Evolutionary conservation across 2,329 filamentous ascomycete species (phyloP), one percentile per base, ranked within the genome.

Genomic region (Arthrinium puccinioides): DNA sequence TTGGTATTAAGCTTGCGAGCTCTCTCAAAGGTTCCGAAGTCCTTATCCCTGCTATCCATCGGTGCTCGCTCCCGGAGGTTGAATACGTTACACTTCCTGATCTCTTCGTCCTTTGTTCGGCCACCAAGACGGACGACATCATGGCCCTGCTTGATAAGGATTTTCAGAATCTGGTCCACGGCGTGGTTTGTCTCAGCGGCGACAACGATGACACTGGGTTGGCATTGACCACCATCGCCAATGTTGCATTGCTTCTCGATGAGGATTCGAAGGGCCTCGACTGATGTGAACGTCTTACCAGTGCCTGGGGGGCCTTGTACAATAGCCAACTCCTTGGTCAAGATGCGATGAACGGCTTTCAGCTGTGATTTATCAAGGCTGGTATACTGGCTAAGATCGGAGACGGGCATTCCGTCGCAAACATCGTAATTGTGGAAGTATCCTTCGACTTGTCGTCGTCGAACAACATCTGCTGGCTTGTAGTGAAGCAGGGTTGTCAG

Each of bases 171-270:
- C 53, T 95, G 88, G 48, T 96, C 88, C 0, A 95, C 64, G 0
- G 88, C 88, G 57, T 95, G 87, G 41, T 96, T 96, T 0, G 88
- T 96, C 50, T 95, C 87, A 7, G 87, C 87, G 0, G 87, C 75
- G 4, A 95, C 69, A 15, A 95, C 70, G 21, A 96, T 79, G 0
- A 85, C 85, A n/a, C n/a, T n/a, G 2, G 36, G 14, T 14, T n/a
- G n/a, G 8, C 27, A 8, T 79, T 72, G 40, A 82, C 76, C 0
- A 60, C 65, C 2, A 53, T 49, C 3, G 56, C 54, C 50, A 13
- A 32, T 32, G 4, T 24, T 19, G n/a, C n/a, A n/a, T 11, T 76
- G 69, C 37, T 83, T 85, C 2, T 68, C 59, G 1, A 87, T 63
- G 37, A 89, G 63, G 2, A 82, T 67, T 32, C 74, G 76, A 9